Evolutionary conservation across 192 early-diverging fungal species (phyloP).

Genomic region (Phlyctochytrium bullatum): DNA sequence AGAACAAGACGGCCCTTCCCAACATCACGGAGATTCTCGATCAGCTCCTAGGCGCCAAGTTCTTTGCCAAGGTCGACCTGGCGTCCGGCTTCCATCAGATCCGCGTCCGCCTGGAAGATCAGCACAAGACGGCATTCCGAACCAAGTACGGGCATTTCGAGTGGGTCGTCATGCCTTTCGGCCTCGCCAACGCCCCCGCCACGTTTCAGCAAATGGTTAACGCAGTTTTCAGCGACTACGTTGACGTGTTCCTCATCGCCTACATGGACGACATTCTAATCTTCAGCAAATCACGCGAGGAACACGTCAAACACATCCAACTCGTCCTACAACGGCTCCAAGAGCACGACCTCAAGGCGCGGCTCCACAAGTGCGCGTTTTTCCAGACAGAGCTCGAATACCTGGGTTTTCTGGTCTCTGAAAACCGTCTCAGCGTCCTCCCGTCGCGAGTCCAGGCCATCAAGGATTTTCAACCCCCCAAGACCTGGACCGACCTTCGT

Average conservation of each 20-base stretch:
- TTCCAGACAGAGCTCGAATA: neutral
- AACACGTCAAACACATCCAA: slow-evolving; percentile 21
- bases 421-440: neutral
- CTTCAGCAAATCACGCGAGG: slow-evolving; percentile 18
- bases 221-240: slow-evolving; percentile 33
- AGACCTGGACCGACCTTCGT: slow-evolving; percentile 1
- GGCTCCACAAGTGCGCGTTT: slow-evolving; percentile 20
- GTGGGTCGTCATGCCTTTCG: slow-evolving; percentile 61
- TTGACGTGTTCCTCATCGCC: slow-evolving; percentile 15
- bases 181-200: slow-evolving; percentile 57
- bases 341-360: neutral
- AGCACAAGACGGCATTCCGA: slow-evolving; percentile 18
- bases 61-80: slow-evolving; percentile 22
- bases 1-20: slow-evolving; percentile 20
- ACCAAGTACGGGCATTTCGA: slow-evolving; percentile 41
- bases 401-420: slow-evolving; percentile 8
- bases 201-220: slow-evolving; percentile 55
- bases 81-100: slow-evolving; percentile 23
- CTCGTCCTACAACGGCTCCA: neutral
- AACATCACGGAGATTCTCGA: slow-evolving; percentile 19
- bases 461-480: too few species aligned
- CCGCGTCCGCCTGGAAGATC: slow-evolving; percentile 15
- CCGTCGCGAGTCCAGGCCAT: too few species aligned
- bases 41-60: neutral
- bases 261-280: slow-evolving; percentile 39